Percentiles rank a stretch among this genome's conserved stretches.
Evolutionary conservation across 495 filamentous ascomycete genomes (phyloP).

Genomic region (Cenococcum geophilum): DNA sequence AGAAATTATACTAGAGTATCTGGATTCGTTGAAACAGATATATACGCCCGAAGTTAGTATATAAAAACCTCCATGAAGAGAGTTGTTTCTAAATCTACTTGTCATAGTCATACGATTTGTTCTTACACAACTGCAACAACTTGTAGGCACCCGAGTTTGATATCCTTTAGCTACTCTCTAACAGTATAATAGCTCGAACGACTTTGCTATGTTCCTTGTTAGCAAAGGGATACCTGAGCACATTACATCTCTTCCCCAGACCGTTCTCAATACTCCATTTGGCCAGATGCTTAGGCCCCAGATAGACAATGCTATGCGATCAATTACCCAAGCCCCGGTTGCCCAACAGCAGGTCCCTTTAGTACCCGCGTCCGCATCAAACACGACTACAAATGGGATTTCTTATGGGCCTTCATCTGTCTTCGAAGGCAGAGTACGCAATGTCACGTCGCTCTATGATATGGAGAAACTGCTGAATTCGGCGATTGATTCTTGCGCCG

Average conservation of each 20-base stretch:
- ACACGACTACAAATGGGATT: slow-evolving; percentile 1
- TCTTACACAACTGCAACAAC: slow-evolving; percentile 95
- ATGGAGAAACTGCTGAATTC: slow-evolving; percentile 55
- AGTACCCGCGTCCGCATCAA: slow-evolving; percentile 6
- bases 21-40: slow-evolving; percentile 72
- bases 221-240: slow-evolving; percentile 82
- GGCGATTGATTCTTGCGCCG: slow-evolving; percentile 61
- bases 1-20: slow-evolving; percentile 82
- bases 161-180: background rate
- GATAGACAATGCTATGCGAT: slow-evolving; percentile 66
- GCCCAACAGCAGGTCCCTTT: slow-evolving; percentile 37
- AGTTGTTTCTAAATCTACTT: background rate
- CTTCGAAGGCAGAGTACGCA: slow-evolving; percentile 43
- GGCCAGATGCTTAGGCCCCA: slow-evolving; percentile 84
- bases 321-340: slow-evolving; percentile 49
- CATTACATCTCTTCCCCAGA: slow-evolving; percentile 81
- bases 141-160: slow-evolving; percentile 45
- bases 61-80: background rate
- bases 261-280: slow-evolving; percentile 82
- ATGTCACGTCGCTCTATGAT: slow-evolving; percentile 49
- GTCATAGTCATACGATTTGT: slow-evolving; percentile 73
- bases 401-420: background rate
- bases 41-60: slow-evolving; percentile 69
- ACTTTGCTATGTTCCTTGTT: slow-evolving; percentile 84
- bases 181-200: slow-evolving; percentile 53